These are phyloP conservation scores for Colletotrichum musae DNA, from an alignment of 2,329 filamentous ascomycete species.

Conservation along the genomic window DNA sequence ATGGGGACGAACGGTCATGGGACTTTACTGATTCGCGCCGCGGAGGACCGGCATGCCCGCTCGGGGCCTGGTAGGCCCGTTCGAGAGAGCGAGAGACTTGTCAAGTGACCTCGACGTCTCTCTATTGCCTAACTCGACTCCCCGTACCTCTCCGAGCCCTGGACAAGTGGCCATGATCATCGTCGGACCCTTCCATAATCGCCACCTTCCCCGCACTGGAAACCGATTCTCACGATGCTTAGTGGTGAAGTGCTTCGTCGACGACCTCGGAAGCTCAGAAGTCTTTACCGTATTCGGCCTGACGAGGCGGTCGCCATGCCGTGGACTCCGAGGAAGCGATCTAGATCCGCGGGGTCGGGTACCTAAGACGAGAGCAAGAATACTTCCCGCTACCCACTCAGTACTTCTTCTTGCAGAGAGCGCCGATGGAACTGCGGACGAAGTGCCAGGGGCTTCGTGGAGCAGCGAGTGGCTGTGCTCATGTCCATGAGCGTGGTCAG, in stretches of 20 bases:
- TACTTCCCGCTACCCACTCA: slow-evolving; percentile 17
- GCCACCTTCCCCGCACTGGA: slow-evolving; percentile 38
- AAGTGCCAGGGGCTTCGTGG: background rate
- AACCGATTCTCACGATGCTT: slow-evolving; percentile 31
- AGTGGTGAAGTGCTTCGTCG: slow-evolving; percentile 28
- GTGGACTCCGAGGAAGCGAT: slow-evolving; percentile 25
- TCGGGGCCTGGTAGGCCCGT: background rate
- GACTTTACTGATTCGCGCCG: slow-evolving; percentile 16
- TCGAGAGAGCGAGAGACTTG: background rate
- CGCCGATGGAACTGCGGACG: too few relatives aligned
- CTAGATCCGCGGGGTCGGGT: slow-evolving; percentile 11
- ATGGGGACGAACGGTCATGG: slow-evolving; percentile 14
- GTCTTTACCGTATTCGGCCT: slow-evolving; percentile 24
- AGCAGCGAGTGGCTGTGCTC: background rate
- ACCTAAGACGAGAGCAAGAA: background rate
- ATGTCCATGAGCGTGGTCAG: slow-evolving; percentile 12
- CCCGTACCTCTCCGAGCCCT: slow-evolving; percentile 10
- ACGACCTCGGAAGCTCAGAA: slow-evolving; percentile 7
- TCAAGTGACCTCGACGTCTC: slow-evolving; percentile 33
- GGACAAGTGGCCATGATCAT: slow-evolving; percentile 22
- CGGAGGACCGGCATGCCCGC: slow-evolving; percentile 16
- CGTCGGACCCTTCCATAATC: slow-evolving; percentile 24
- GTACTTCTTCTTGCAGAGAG: slow-evolving; percentile 6
- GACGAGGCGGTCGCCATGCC: slow-evolving; percentile 16
- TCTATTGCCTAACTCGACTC: slow-evolving; percentile 35